These are phyloP conservation scores for Claviceps spartinae DNA, from an alignment of 2,329 filamentous ascomycete species.

Conservation along the genomic window DNA sequence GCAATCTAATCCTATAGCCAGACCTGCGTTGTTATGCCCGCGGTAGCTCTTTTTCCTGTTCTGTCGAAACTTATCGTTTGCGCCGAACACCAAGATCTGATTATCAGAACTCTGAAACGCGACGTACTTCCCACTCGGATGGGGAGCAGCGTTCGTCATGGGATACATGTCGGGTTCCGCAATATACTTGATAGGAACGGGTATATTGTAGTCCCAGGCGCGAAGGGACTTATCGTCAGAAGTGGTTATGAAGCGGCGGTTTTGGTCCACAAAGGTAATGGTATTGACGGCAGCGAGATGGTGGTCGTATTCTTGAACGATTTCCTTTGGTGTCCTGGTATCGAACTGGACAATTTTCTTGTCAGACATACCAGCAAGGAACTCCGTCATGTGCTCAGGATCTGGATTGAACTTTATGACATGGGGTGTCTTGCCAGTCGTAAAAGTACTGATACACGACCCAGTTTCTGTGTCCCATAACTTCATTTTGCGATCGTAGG, in stretches of 20 bases:
- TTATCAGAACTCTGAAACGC: conserved; percentile 91
- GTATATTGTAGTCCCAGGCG: conserved; percentile 97
- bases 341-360: conserved; percentile 99
- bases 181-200: conserved; percentile 96
- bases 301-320: conserved; percentile 96
- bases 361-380: conserved; percentile 91
- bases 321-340: conserved; percentile 58
- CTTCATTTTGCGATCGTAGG: conserved; percentile 92
- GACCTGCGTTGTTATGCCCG: conserved; percentile 90
- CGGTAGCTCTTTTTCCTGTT: conserved; percentile 95
- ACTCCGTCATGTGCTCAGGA: conserved; percentile 66
- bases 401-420: conserved; percentile 87
- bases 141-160: conserved; percentile 71
- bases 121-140: conserved; percentile 87
- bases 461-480: conserved; percentile 97
- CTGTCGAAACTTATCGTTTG: conserved; percentile 89
- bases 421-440: conserved; percentile 88
- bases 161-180: conserved; percentile 97
- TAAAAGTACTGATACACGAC: conserved; percentile 74
- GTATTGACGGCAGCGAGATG: conserved; percentile 97
- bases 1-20: conserved; percentile 79
- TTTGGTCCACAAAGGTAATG: conserved; percentile 88
- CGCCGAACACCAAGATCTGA: conserved; percentile 89
- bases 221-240: conserved; percentile 93
- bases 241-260: conserved; percentile 92